Conservation (phyloP, 306 rosid genomes). For the Prinsepia uniflora region DNA sequence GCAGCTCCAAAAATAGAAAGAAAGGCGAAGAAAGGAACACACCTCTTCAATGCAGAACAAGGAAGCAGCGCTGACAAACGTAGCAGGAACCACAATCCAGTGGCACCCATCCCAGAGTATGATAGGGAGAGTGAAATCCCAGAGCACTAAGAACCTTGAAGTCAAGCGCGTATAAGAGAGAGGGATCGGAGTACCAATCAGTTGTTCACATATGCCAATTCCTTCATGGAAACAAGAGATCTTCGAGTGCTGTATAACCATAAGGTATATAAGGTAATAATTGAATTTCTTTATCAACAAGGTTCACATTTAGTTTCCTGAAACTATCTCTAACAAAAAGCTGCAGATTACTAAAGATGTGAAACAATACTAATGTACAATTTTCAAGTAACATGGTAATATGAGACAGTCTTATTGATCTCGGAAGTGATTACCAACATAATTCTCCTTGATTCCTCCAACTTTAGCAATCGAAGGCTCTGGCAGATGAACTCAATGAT, state of each 20-base stretch:
- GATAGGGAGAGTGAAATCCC: slow-evolving; percentile 89
- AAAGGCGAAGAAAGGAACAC: slow-evolving; percentile 13
- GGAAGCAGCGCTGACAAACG: slow-evolving; percentile 86
- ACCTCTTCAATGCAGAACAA: slow-evolving; percentile 97
- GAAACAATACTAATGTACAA: not conserved
- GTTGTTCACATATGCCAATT: slow-evolving; percentile 79
- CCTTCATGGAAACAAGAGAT: slow-evolving; percentile 82
- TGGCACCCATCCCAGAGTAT: slow-evolving; percentile 96
- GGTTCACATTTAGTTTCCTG: not conserved
- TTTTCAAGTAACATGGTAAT: not conserved
- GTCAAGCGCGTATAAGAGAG: slow-evolving; percentile 91
- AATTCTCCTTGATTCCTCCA: slow-evolving; percentile 68
- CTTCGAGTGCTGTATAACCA: slow-evolving; percentile 59
- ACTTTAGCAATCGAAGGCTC: slow-evolving; percentile 54
- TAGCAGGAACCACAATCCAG: slow-evolving; percentile 94
- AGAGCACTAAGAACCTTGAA: slow-evolving; percentile 80
- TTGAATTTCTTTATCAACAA: not conserved
- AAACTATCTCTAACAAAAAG: not conserved
- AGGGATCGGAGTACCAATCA: slow-evolving; percentile 88
- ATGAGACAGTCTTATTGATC: not conserved
- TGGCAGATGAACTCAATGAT: slow-evolving; percentile 76
- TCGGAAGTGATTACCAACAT: slow-evolving; percentile 47
- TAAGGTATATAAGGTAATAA: slow-evolving; percentile 7
- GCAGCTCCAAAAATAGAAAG: not conserved
- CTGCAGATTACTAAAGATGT: not conserved